Conservation (phyloP, 768 basidiomycete species). For the Mrakia hoshinonis region DNA sequence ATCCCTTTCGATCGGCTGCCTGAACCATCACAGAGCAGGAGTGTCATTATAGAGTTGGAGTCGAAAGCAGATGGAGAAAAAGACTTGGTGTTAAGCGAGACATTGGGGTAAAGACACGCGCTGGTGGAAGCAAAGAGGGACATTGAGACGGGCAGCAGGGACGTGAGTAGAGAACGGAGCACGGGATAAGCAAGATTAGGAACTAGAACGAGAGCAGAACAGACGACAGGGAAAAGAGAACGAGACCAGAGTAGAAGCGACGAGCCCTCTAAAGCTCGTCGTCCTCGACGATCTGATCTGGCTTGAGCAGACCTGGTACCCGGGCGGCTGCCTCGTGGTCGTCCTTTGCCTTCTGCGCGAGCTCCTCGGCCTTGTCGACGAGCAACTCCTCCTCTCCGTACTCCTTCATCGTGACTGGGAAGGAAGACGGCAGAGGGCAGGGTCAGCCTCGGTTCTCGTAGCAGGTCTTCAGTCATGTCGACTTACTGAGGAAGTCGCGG, state of each 20-base stretch:
- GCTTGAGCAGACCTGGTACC: slow-evolving; percentile 75
- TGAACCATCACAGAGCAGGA: no score
- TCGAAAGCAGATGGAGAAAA: background rate
- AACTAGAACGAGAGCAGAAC: background rate
- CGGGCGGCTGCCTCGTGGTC: slow-evolving; percentile 57
- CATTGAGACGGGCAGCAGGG: no score
- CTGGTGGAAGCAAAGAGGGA: no score
- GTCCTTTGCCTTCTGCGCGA: slow-evolving; percentile 63
- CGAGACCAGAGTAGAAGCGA: background rate
- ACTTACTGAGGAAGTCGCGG: slow-evolving; percentile 76
- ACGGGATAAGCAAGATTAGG: background rate
- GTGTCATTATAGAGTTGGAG: background rate
- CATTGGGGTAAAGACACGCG: no score
- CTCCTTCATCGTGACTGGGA: slow-evolving; percentile 73
- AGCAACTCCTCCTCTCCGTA: slow-evolving; percentile 81
- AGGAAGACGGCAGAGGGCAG: background rate
- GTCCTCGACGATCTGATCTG: slow-evolving; percentile 85
- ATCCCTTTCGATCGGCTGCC: no score
- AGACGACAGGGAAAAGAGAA: no score
- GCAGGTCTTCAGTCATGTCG: background rate
- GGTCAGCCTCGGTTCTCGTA: background rate
- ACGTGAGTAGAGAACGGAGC: no score
- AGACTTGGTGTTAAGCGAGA: no score
- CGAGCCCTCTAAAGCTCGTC: slow-evolving; percentile 42
- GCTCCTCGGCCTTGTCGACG: slow-evolving; percentile 89